Percentiles rank a stretch among this genome's conserved stretches.
phyloP scores from a whole-genome alignment of 441 rosid genomes.

The Adansonia rubrostipa region DNA sequence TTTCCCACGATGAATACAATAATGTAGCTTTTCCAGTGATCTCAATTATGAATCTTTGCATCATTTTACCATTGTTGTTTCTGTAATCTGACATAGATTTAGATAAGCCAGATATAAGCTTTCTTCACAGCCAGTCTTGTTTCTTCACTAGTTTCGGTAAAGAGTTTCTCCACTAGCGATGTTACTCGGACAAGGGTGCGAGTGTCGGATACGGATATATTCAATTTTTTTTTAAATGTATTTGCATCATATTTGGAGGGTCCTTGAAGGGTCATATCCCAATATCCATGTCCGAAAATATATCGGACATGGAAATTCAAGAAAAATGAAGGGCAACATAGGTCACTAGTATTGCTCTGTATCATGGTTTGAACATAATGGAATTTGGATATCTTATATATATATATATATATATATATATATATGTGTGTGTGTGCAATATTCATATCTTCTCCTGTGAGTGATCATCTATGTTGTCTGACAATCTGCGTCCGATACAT shows the following conservation, averaged over 20 bases:
- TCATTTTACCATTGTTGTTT: conserved; percentile 9
- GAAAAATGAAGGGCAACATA: too few species aligned
- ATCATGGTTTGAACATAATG: neutral
- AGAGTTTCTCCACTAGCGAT: neutral
- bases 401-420: too few species aligned
- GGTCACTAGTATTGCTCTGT: neutral
- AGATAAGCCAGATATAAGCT: neutral
- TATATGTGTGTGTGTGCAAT: too few species aligned
- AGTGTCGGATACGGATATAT: too few species aligned
- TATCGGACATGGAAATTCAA: too few species aligned
- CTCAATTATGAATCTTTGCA: neutral
- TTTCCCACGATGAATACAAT: neutral
- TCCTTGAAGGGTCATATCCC: too few species aligned
- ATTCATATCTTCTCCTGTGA: too few species aligned
- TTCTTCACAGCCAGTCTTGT: neutral
- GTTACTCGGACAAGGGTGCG: too few species aligned
- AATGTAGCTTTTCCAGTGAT: neutral
- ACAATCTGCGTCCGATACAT: neutral
- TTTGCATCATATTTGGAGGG: too few species aligned
- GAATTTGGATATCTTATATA: neutral
- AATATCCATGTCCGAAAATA: too few species aligned
- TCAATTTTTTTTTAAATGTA: too few species aligned
- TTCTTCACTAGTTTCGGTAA: neutral
- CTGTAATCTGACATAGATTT: neutral
- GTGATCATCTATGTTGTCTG: too few species aligned